These are phyloP conservation scores for Tieghemiomyces parasiticus DNA, from an alignment of 192 early-diverging fungal species.

Conservation along the genomic window DNA sequence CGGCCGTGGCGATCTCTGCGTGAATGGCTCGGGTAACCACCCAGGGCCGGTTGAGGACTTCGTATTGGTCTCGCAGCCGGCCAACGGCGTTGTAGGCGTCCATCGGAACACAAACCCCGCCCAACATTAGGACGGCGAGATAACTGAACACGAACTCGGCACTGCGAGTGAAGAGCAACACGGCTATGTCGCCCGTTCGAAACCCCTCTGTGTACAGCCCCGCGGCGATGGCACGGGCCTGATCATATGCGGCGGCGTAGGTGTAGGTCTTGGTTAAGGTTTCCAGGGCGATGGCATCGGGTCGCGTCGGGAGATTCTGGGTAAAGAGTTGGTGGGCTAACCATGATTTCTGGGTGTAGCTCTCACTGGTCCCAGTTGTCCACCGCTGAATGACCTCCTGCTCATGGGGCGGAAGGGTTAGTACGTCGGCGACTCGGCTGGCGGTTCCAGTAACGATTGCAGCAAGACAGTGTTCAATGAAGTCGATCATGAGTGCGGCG, in stretches of 20 bases:
- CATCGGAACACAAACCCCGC: not conserved
- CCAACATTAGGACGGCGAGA: not conserved
- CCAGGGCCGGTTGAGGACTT: not conserved
- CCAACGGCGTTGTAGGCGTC: not conserved
- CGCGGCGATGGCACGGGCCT: not conserved
- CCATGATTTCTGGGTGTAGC: not conserved
- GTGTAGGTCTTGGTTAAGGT: not conserved
- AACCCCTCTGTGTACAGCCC: not conserved
- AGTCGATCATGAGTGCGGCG: not conserved
- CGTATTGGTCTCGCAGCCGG: not conserved
- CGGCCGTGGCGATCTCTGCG: not conserved
- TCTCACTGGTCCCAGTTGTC: not conserved
- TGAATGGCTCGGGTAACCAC: not conserved
- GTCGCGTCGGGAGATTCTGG: not conserved
- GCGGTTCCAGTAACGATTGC: not conserved
- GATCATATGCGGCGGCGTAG: not conserved
- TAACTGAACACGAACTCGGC: not conserved
- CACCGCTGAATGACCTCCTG: not conserved
- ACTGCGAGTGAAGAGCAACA: not conserved
- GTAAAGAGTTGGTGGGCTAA: not conserved
- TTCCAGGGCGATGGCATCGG: not conserved
- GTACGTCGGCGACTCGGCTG: not conserved
- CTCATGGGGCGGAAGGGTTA: not conserved
- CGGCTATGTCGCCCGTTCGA: not conserved
- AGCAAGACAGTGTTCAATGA: not conserved